These are phyloP conservation scores for Phytophthora sansomeana DNA, from an alignment of 352 stramenopile genomes.

Conservation along the genomic window DNA sequence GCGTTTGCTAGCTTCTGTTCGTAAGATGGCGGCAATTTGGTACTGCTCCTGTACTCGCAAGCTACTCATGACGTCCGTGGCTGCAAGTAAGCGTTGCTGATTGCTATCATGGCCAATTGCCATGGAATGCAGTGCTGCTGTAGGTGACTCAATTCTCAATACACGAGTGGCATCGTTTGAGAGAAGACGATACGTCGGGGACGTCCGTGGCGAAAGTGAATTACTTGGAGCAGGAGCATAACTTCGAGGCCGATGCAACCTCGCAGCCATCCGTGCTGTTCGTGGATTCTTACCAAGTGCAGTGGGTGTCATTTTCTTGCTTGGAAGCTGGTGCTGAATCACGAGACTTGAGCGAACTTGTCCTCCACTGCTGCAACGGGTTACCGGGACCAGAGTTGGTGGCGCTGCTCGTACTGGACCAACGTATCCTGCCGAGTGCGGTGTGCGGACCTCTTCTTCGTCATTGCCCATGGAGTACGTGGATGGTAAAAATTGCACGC, in stretches of 20 bases:
- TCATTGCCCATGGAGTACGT: conserved; percentile 50
- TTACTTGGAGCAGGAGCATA: conserved; percentile 11
- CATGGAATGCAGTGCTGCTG: conserved; percentile 21
- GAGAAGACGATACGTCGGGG: conserved; percentile 56
- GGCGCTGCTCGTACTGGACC: conserved; percentile 8
- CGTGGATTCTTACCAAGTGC: conserved; percentile 11
- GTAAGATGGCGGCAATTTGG: conserved; percentile 36
- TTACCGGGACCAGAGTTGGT: not conserved
- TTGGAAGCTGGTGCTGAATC: conserved; percentile 63
- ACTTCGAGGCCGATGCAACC: conserved; percentile 18
- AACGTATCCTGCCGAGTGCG: conserved; percentile 6
- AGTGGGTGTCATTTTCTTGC: conserved; percentile 1
- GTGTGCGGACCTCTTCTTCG: conserved; percentile 21
- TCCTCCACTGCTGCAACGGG: conserved; percentile 6
- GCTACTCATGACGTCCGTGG: conserved; percentile 37
- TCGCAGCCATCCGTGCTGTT: conserved; percentile 7
- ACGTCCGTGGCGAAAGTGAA: conserved; percentile 13
- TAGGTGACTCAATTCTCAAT: conserved; percentile 56
- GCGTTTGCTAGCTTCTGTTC: conserved; percentile 33
- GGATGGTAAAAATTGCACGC: conserved; percentile 57
- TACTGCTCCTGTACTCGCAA: conserved; percentile 40
- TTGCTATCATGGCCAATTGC: conserved; percentile 15
- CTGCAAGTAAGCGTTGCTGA: conserved; percentile 27
- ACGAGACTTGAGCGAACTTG: conserved; percentile 53
- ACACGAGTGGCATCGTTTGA: conserved; percentile 62